Base-by-base conservation (phyloP, 352 stramenopile genomes). In the Phytopythium boreale region DNA sequence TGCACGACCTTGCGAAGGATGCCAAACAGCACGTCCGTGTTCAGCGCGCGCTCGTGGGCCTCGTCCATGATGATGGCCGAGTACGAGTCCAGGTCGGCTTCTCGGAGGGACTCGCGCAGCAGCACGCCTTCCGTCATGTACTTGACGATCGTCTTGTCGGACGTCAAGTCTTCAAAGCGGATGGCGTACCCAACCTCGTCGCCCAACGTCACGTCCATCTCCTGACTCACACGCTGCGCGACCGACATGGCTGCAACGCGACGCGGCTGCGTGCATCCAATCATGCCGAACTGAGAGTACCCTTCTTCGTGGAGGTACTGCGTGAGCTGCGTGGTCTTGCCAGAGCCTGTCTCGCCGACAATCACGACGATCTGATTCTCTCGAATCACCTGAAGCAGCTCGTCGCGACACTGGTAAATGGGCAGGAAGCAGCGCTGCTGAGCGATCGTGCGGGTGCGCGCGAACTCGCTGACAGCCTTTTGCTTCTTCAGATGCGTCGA, bases 281-380 rank as follows among this genome's bases (percentile, higher is more conserved):
- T 93, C 66, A 90, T 96, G 1, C 91, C 90, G 66, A 94, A 95
- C 60, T 87, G 70, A 0, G 87, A 84, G 71, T 96, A 97, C 5
- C 91, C 86, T 71, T 97, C 91, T 70, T 98, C 95, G 58, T 90
- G 88, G 20, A 98, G 70, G 34, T 97, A 98, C 72, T 99, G 97
- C 9, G 96, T 99, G 9, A 99, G 75, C 69, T 99, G 97, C 19
- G 97, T 99, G 9, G 97, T 99, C 75, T 99, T 99, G 37, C 96
- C 94, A 5, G 87, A 97, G 24, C 97, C 97, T 7, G 97, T 99
- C 71, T 99, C 97, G 27, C 97, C 97, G 11, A 99, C 97, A 70
- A 99, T 98, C 60, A 99, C 96, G 11, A 99, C 93, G 63, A 99
- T 94, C 69, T 98, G 93, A 71, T 99, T 99, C 70, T 99, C 97